Percentiles rank a stretch among this genome's conserved stretches.
Evolutionary conservation across 305 asterid species (phyloP).

Genomic region (Fraxinus latifolia): DNA sequence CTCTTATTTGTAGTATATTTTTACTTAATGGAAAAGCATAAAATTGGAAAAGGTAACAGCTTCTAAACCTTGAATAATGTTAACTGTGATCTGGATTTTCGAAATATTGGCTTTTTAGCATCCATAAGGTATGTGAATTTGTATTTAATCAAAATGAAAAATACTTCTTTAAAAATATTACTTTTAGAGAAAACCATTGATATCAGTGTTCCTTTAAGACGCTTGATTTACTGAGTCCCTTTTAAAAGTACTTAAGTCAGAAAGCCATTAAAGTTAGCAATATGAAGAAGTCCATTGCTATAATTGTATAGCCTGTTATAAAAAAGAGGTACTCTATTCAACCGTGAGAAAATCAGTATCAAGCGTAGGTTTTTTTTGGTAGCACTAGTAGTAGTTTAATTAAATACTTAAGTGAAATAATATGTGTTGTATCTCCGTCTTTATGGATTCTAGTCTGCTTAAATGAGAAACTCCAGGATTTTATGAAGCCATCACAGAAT

Average conservation of each 20-base stretch:
- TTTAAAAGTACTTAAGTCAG: background rate
- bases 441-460: background rate
- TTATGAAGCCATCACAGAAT: background rate
- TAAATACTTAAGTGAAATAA: background rate
- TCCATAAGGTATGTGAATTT: background rate
- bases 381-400: background rate
- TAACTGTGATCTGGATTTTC: background rate
- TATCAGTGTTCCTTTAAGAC: background rate
- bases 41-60: background rate
- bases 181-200: background rate
- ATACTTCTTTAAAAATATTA: background rate
- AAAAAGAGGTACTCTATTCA: background rate
- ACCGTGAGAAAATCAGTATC: background rate
- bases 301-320: background rate
- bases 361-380: background rate
- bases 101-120: background rate
- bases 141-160: background rate
- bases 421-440: background rate
- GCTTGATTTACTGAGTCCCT: background rate
- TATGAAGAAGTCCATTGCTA: background rate
- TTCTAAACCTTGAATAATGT: background rate
- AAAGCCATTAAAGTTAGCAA: background rate
- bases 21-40: background rate
- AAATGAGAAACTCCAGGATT: background rate
- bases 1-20: background rate